phyloP scores from a whole-genome alignment of 1,284 basidiomycete genomes.

The Tilletia caries region DNA sequence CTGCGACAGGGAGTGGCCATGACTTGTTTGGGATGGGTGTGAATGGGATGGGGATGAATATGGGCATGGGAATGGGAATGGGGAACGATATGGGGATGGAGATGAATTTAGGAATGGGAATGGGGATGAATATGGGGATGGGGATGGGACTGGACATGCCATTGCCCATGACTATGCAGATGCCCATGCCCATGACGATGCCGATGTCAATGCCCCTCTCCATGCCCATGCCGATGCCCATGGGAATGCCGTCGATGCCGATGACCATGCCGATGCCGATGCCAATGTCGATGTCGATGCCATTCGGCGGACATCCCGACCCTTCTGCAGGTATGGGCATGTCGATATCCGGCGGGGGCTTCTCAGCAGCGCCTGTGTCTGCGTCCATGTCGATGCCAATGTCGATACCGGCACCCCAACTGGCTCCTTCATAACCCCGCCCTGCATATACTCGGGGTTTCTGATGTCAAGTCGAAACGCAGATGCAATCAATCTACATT shows the following conservation, averaged over 20 bases:
- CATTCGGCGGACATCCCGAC: no score
- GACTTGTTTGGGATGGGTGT: background rate
- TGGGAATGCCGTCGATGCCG: slow-evolving; percentile 12
- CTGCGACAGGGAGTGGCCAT: background rate
- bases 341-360: no score
- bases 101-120: background rate
- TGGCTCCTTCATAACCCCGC: no score
- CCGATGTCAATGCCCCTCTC: slow-evolving; percentile 10
- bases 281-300: no score
- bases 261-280: background rate
- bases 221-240: slow-evolving; percentile 14
- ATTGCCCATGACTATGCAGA: no score
- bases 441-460: no score
- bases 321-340: no score
- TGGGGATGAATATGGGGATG: background rate
- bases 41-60: background rate
- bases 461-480: no score
- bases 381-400: no score
- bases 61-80: background rate
- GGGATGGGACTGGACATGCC: background rate
- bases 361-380: no score
- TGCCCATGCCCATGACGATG: background rate
- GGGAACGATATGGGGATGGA: background rate
- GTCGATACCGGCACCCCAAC: no score
- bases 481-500: no score